Evolutionary conservation across 75 land plant genomes (phyloP), one percentile per base, ranked within the genome.

Genomic region (Sequoia sempervirens): DNA sequence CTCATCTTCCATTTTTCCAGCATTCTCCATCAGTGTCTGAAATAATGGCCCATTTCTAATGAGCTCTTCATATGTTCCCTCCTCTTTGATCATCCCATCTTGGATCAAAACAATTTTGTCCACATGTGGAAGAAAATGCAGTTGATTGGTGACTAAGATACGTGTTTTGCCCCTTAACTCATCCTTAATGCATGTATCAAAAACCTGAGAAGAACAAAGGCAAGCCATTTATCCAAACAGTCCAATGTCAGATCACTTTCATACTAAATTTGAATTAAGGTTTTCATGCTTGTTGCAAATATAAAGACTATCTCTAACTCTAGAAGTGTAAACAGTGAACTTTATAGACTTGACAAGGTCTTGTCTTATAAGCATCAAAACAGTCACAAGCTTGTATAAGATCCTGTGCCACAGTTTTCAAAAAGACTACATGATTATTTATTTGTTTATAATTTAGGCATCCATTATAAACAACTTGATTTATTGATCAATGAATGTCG

Each of bases 1-100:
- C 53, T 89, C 84, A 66, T 93, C 95, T 86, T 98, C 99, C 93
- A 96, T 84, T 84, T 95, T 94, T 30, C 99, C 98, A 47, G 99
- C 99, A 91, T 96, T 98, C 85, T 96, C 97, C 99, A 98, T 97
- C 56, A 98, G 83, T 81, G 93, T 91, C 84, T 94, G 91, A 85
- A 98, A 98, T 54, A 93, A 80, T n/a, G 82, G 40, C n/a, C 98
- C 96, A 87, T 88, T 86, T 17, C 61, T 84, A 45, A 90, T 91
- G 11, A 98, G 90, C 37, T 96, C 95, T 38, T 94, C 96, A 84
- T 90, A 98, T 5, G 99, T 92, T 52, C 98, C 98, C 75, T 96
- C 94, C 86, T 98, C 99, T 89, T 94, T 93, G 68, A 98, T 90
- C 84, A 86, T 87, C 9, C 99, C 99, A 36, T 92, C 93, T 82